A percentile compares a stretch with the other conserved stretches of the same genome.
Conservation (phyloP, 2,329 filamentous ascomycete genomes). For the Trichoderma koningii region DNA sequence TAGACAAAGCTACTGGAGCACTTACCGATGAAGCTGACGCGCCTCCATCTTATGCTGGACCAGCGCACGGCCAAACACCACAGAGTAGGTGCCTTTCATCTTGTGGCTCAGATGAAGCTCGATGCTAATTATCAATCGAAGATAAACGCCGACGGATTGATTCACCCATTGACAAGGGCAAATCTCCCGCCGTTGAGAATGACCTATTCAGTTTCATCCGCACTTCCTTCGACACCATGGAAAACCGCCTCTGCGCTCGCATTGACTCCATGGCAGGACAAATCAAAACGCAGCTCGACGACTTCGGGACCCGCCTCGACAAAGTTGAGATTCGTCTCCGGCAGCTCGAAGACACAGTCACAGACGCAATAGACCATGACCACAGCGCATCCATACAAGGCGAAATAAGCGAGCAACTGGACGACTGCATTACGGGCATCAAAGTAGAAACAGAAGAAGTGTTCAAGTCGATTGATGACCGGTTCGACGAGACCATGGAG, state of each 20-base stretch:
- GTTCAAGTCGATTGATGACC: conserved; percentile 2
- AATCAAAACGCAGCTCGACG: not conserved
- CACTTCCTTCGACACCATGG: not conserved
- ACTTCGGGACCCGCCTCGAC: not conserved
- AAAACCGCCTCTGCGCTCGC: not conserved
- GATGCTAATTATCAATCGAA: not conserved
- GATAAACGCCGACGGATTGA: conserved; percentile 8
- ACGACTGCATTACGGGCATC: not conserved
- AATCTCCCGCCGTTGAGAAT: not conserved
- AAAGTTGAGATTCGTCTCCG: not conserved
- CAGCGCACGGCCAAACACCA: not conserved
- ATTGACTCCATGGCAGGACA: not conserved
- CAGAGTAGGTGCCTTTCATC: not conserved
- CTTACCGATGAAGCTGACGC: not conserved
- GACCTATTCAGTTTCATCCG: not conserved
- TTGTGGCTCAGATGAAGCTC: no score
- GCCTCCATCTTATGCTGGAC: not conserved
- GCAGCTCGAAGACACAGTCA: conserved; percentile 5
- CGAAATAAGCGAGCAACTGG: not conserved
- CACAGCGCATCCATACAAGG: not conserved
- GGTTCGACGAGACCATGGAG: not conserved
- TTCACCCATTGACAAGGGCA: not conserved
- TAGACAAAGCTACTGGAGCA: not conserved
- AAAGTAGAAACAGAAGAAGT: not conserved
- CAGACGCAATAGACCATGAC: not conserved